Conservation (phyloP, 2,329 filamentous ascomycete genomes). For the Alternaria sp. region DNA sequence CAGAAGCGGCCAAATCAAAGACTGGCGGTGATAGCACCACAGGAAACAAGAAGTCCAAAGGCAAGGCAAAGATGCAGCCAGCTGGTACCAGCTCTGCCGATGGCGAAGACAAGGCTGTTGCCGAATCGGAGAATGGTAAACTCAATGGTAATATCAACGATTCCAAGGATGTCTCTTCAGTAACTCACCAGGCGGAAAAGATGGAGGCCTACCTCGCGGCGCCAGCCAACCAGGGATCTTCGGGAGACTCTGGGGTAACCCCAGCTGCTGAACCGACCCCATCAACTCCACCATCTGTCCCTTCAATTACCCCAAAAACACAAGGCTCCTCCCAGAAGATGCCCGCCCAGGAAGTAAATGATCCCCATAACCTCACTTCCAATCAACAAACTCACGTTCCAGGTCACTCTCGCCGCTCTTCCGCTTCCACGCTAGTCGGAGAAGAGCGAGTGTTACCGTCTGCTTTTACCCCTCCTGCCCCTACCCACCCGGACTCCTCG, state of each 20-base stretch:
- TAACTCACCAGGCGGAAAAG: slow-evolving; percentile 23
- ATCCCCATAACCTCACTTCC: not conserved
- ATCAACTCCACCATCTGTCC: not conserved
- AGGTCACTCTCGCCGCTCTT: slow-evolving; percentile 2
- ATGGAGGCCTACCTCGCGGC: not conserved
- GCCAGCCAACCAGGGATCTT: not conserved
- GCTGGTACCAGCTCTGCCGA: not conserved
- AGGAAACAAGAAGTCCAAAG: slow-evolving; percentile 1
- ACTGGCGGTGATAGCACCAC: not conserved
- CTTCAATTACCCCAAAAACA: not conserved
- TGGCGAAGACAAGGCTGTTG: not conserved
- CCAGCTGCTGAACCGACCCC: slow-evolving; percentile 8
- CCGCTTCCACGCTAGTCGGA: slow-evolving; percentile 11
- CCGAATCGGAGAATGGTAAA: slow-evolving; percentile 13
- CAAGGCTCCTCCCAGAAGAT: slow-evolving; percentile 10
- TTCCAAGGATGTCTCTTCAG: slow-evolving; percentile 12
- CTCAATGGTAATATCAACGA: slow-evolving; percentile 12
- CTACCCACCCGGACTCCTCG: not conserved
- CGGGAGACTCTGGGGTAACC: slow-evolving; percentile 4
- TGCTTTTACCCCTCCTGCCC: not conserved
- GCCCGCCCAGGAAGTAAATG: slow-evolving; percentile 5
- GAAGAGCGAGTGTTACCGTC: not conserved
- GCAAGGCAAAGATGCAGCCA: not conserved
- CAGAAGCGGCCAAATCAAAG: not conserved
- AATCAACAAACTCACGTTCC: slow-evolving; percentile 4